Evolutionary conservation across 1,139 yeast species (phyloP), one percentile per base, ranked within the genome.

Genomic region (Kodamaea suecica): DNA sequence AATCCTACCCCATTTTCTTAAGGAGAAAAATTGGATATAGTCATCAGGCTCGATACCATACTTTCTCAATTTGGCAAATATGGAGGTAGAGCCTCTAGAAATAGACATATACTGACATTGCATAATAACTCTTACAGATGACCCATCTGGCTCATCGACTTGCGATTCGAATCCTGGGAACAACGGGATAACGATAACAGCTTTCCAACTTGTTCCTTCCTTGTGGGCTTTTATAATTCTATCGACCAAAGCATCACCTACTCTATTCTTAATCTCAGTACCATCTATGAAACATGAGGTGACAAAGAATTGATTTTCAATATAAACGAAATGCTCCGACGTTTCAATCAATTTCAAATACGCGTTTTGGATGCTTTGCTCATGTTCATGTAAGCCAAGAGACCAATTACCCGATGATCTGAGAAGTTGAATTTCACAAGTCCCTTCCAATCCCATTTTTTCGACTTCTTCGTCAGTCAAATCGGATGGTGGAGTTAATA

Each of bases 81-180:
- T 86, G 1, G 96, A 86, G n/a, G 88, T 73, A 10, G 82, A 74
- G 1, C 98, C 98, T 54, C 95, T 76, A 1, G 95, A 86, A 29
- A 94, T 94, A 2, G 95, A 83, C 78, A 85, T 80, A 57, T 79
- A 94, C 60, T 94, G 97, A 54, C 97, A 88, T 62, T 90, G 95
- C 95, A 92, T 90, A 49, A 94, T 94, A 23, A 92, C 84, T 49
- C 99, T 76, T 5, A 94, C 92, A 15, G 95, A 79, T 0, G 96
- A 84, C 4, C 97, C 98, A 48, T 88, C 97, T 5, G 95, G 85
- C 45, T 85, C 78, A 56, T 92, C 97, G 23, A 94, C 95, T 47
- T 88, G 87, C 12, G 95, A 82, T 52, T 86, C 95, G 57, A 94
- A 94, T 0, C 98, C 99, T 1, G 99, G 99, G 95, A 92, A 87